Base-by-base conservation (phyloP, 2,329 filamentous ascomycete species). In the Exophiala dermatitidis region DNA sequence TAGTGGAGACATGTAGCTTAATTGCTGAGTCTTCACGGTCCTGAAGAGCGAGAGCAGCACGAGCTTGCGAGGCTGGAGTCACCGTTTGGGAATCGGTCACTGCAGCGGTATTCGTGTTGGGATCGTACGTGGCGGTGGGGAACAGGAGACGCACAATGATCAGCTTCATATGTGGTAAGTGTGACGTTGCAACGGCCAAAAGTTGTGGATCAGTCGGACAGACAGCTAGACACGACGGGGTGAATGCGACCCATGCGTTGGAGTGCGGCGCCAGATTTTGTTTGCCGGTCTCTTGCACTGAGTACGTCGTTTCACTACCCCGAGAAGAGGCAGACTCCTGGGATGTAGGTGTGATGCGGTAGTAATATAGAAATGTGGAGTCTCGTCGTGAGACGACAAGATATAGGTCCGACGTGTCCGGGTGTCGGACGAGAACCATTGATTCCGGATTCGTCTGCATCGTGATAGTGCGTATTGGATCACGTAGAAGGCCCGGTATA, bases 201-300 rank as follows among this genome's bases (percentile, higher is more conserved):
- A 84, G 63, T 3, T 71, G 71, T 1, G 76, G 68, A 60, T 84
- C 77, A 1, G 69, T 72, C 0, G 82, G 82, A 53, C 72, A 79
- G 1, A 79, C 63, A 5, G 78, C 75, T 19, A 85, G 69, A 42
- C 76, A 75, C 4, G 78, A 77, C 0, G 81, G 81, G 0, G 80
- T 81, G 63, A 84, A 84, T 1, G 79, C 74, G 9, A 82, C 68
- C 82, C 82, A 84, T 62, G 79, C 57, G n/a, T 59, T 83, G 2
- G 79, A 81, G 61, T 81, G 75, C 1, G 81, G 81, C 5, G 81
- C 79, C 2, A 84, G 72, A 58, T 83, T 83, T 60, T 84, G 81
- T 53, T 72, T 73, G 28, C 79, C 80, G 2, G 80, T 67, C 5
- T 78, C 68, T 29, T 63, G 57, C 61, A 46, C 73, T 67, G 48